phyloP scores from a whole-genome alignment of 164 flowering plant species.

The Chimonanthus praecox region DNA sequence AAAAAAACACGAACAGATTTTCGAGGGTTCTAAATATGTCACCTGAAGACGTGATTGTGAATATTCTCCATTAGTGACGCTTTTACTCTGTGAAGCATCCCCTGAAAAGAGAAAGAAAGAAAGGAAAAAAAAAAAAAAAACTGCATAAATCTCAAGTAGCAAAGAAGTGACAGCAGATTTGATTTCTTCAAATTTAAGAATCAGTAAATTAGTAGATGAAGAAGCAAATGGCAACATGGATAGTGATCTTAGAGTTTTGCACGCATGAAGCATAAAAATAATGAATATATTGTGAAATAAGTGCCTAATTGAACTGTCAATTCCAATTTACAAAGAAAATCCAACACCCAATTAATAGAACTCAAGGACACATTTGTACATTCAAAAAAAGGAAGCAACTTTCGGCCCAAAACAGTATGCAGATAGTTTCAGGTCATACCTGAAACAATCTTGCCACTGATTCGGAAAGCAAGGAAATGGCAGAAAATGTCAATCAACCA shows the following conservation, averaged over 20 bases:
- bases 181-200: neutral
- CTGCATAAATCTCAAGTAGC: neutral
- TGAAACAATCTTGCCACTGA: neutral
- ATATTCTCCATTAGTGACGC: constrained; percentile 3
- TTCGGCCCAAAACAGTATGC: neutral
- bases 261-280: neutral
- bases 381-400: neutral
- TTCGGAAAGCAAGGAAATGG: neutral
- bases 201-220: neutral
- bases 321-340: neutral
- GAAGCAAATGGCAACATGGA: neutral
- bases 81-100: constrained; percentile 14
- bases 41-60: constrained; percentile 16
- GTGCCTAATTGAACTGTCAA: neutral
- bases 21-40: neutral
- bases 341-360: no score
- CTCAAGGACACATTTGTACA: neutral
- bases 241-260: neutral
- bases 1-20: neutral
- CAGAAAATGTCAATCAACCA: no score
- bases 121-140: neutral
- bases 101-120: constrained; percentile 20
- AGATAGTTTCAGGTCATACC: neutral
- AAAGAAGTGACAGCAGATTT: neutral
- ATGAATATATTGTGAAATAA: no score